Evolutionary conservation across 2,329 filamentous ascomycete species (phyloP), one percentile per base, ranked within the genome.

Genomic region (Exophiala spinifera): DNA sequence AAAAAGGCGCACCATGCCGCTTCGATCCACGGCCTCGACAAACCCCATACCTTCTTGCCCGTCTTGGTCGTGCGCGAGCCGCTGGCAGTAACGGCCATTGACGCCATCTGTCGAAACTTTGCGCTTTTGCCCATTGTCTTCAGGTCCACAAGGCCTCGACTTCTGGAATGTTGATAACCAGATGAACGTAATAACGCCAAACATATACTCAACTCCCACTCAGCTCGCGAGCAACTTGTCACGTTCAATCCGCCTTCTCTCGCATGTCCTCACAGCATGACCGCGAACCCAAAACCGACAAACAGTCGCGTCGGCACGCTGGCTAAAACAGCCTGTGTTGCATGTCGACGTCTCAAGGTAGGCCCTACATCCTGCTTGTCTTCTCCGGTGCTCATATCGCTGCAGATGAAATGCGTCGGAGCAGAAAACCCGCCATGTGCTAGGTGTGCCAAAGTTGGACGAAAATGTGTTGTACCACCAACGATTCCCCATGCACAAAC

Each of bases 341-440:
- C 25, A 25, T 51, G 49, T 46, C 49, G 49, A 25, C 49, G 49
- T 23, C 42, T 51, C 13, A 51, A 51, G 43, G 49, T 51, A 31
- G 31, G 49, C 20, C 23, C 19, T n/a, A 13, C 15, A 17, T 13
- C 28, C 23, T 17, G 19, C 21, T 45, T 6, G 28, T 15, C 20
- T 1, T 6, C 17, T 15, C 8, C n/a, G 17, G 20, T 31, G 37
- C 20, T 46, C 42, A 14, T 23, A 37, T 19, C 8, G 21, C 14
- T 36, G 14, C 31, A 51, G 49, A 51, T 51, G 49, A 51, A 51
- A 51, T 51, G 49, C 20, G 42, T 51, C 6, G 42, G 49, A 14
- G 43, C 49, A 46, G 17, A 40, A 13, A 45, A 45, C n/a, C 49
- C 42, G n/a, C 49, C 49, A 8, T 51, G 49, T 37, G 31, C 43